Conservation (phyloP, 352 stramenopile genomes). For the Globisporangium solare region DNA sequence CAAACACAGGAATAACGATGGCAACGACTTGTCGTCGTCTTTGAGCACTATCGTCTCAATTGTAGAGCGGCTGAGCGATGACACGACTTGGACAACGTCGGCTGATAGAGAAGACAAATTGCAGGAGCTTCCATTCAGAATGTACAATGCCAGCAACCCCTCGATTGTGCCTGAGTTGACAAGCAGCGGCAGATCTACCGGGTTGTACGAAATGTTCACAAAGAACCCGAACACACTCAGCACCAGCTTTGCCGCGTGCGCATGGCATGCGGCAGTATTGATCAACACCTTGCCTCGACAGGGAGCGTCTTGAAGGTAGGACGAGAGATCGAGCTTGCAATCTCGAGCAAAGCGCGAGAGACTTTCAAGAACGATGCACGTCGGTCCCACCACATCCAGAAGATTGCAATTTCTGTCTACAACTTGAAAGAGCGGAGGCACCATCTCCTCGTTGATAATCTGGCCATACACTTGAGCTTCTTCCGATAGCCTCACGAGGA, state of each 20-base stretch:
- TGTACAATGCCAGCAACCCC: slow-evolving; percentile 53
- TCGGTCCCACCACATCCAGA: slow-evolving; percentile 35
- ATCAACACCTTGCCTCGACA: slow-evolving; percentile 46
- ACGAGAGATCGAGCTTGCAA: slow-evolving; percentile 50
- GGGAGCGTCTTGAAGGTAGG: slow-evolving; percentile 26
- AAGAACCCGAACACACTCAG: slow-evolving; percentile 51
- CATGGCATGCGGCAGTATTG: slow-evolving; percentile 26
- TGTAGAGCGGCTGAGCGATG: slow-evolving; percentile 27
- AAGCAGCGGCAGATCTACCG: slow-evolving; percentile 37
- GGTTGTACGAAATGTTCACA: slow-evolving; percentile 43
- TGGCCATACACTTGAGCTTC: slow-evolving; percentile 43
- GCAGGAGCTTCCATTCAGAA: slow-evolving; percentile 24
- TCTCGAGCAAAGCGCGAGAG: slow-evolving; percentile 54
- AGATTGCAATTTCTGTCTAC: slow-evolving; percentile 54
- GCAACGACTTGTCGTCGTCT: slow-evolving; percentile 45
- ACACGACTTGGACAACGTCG: slow-evolving; percentile 43
- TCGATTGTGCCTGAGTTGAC: slow-evolving; percentile 55
- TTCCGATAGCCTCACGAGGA: slow-evolving; percentile 33
- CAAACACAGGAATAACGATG: slow-evolving; percentile 64
- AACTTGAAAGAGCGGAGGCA: slow-evolving; percentile 40
- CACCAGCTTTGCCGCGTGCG: slow-evolving; percentile 27
- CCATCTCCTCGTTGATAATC: slow-evolving; percentile 51
- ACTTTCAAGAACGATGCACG: slow-evolving; percentile 68
- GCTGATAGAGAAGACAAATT: slow-evolving; percentile 29
- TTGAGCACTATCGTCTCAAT: slow-evolving; percentile 41